Conservation (phyloP, 306 rosid species). For the Dalbergia oliveri region DNA sequence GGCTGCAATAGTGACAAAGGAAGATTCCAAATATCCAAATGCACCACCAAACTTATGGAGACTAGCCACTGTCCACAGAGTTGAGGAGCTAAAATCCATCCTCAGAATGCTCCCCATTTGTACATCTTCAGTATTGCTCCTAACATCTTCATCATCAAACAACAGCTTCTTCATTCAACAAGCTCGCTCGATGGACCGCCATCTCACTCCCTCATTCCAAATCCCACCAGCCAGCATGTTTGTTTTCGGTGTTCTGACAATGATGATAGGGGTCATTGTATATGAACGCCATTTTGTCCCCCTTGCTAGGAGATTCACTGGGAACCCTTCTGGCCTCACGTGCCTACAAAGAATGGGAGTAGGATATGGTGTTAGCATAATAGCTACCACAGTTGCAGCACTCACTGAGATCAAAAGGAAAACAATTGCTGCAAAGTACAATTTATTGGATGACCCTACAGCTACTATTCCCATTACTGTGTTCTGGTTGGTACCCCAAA, state of each 20-base stretch:
- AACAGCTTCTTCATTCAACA: constrained; percentile 64
- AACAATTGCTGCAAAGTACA: constrained; percentile 43
- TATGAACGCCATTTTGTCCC: constrained; percentile 70
- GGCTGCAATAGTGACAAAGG: constrained; percentile 55
- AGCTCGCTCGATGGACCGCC: constrained; percentile 68
- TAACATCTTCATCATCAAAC: constrained; percentile 55
- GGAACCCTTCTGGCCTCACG: constrained; percentile 64
- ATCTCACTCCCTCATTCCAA: constrained; percentile 48
- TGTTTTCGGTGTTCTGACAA: constrained; percentile 53
- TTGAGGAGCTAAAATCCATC: constrained; percentile 68
- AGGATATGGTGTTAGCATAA: constrained; percentile 55
- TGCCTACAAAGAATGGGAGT: constrained; percentile 73
- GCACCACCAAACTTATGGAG: constrained; percentile 63
- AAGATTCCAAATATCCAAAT: constrained; percentile 3
- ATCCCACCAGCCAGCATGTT: constrained; percentile 63
- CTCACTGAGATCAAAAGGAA: constrained; percentile 56
- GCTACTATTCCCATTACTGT: constrained; percentile 58
- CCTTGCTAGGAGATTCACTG: constrained; percentile 51
- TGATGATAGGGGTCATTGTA: constrained; percentile 56
- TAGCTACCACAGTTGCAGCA: constrained; percentile 53
- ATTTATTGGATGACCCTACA: constrained; percentile 53
- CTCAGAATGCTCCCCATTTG: constrained; percentile 67
- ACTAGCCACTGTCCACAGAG: constrained; percentile 62
- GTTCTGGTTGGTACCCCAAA: constrained; percentile 72
- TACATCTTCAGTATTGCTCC: constrained; percentile 53